These are phyloP conservation scores for Lichtheimia corymbifera DNA, from an alignment of 371 early-diverging fungal genomes.

Conservation along the genomic window DNA sequence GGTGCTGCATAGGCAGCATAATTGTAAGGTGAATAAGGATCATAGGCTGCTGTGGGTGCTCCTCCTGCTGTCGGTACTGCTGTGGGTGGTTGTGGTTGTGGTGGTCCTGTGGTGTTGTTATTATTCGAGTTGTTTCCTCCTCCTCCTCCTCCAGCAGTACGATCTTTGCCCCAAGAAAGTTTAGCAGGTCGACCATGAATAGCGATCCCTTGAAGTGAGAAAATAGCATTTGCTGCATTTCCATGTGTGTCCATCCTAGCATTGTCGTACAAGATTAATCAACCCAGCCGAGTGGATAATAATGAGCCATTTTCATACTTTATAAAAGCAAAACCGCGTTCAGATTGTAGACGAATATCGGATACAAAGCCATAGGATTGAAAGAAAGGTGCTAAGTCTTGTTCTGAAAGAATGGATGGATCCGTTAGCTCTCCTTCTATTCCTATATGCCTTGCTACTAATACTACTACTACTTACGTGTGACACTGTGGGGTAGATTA, in stretches of 20 bases:
- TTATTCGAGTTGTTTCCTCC: neutral
- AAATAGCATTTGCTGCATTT: slow-evolving; percentile 85
- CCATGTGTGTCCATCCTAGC: slow-evolving; percentile 84
- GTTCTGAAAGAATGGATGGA: slow-evolving; percentile 10
- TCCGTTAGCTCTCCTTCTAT: neutral
- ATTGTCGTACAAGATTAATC: neutral
- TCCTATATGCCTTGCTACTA: neutral
- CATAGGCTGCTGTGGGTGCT: slow-evolving; percentile 8
- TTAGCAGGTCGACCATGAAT: slow-evolving; percentile 76
- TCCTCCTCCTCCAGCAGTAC: slow-evolving; percentile 35
- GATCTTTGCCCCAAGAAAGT: slow-evolving; percentile 90
- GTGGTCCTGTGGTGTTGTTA: no score
- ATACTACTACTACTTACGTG: slow-evolving; percentile 58
- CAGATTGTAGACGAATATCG: slow-evolving; percentile 78
- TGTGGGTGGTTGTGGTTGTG: neutral
- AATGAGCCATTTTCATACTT: slow-evolving; percentile 38
- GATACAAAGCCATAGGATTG: slow-evolving; percentile 76
- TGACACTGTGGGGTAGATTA: slow-evolving; percentile 76
- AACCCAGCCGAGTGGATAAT: no score
- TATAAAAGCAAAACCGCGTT: slow-evolving; percentile 85
- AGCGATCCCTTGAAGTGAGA: slow-evolving; percentile 68
- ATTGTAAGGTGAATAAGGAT: slow-evolving; percentile 19
- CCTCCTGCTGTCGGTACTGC: neutral
- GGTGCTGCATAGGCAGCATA: slow-evolving; percentile 8
- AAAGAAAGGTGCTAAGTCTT: slow-evolving; percentile 66